Base-by-base conservation (phyloP, 2,329 filamentous ascomycete species). In the Cladosporium cucumerinum region DNA sequence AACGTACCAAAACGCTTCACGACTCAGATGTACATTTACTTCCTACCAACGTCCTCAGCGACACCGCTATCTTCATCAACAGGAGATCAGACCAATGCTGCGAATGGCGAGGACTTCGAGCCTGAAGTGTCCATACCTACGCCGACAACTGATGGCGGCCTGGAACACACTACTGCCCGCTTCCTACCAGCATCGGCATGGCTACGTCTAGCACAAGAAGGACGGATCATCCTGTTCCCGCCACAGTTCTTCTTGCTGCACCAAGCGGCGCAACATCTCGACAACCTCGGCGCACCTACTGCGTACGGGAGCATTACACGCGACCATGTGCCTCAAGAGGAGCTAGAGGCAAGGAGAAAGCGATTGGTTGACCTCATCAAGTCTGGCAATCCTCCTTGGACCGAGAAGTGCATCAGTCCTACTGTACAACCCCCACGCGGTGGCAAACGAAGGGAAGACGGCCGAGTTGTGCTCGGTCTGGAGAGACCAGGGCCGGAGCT, bases 21-120 rank as follows among this genome's bases (percentile, higher is more conserved):
- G 0, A 97, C 94, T 0, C 93, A 97, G 75, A 98, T 98, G 94
- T 99, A 98, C 78, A 77, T 98, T 12, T 97, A 97, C 78, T 89
- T 96, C 77, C 83, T 97, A 2, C 93, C 93, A 0, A 72, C 73
- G 1, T 64, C 72, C 30, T 57, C 78, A 55, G 69, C 80, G 69
- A 74, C 81, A 69, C 72, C 71, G 5, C 12, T 72, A n/a, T 60
- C 65, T 64, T 46, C 32, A 16, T 57, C 55, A 26, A 3, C 21
- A 43, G 36, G 49, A 34, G 30, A 72, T 39, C 66, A 68, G 8
- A 32, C 34, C 18, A 18, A 21, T 28, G 63, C 64, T 14, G 64
- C 61, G 69, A 43, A 39, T 21, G 72, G 48, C 67, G 70, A 71
- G 72, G 68, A 70, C 12, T 67, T 65, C 7, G 71, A 73, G 54